Conservation (phyloP, 495 filamentous ascomycete species). For the Friedmanniomyces endolithicus region DNA sequence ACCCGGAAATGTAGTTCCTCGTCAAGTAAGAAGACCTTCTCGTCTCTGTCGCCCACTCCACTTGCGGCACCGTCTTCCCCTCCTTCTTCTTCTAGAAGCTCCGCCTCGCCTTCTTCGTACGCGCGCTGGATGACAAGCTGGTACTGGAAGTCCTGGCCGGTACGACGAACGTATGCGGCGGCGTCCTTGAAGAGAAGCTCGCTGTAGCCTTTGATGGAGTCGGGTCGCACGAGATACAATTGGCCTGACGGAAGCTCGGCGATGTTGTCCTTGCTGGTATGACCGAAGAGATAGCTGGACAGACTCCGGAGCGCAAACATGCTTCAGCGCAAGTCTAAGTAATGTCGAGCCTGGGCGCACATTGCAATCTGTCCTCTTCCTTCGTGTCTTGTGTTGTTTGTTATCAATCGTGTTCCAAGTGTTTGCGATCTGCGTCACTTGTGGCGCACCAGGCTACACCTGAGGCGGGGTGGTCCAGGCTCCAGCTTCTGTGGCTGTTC, state of each 20-base stretch:
- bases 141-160: constrained; percentile 89
- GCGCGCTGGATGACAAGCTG: constrained; percentile 91
- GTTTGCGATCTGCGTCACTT: too few relatives aligned
- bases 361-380: not conserved
- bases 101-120: constrained; percentile 94
- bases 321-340: not conserved
- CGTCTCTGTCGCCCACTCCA: constrained; percentile 65
- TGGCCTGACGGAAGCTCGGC: constrained; percentile 91
- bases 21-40: constrained; percentile 92
- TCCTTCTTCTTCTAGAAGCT: constrained; percentile 67
- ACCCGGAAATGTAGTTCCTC: constrained; percentile 78
- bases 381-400: not conserved
- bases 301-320: constrained; percentile 20
- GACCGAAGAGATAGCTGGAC: constrained; percentile 75
- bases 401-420: not conserved
- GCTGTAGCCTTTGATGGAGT: constrained; percentile 91
- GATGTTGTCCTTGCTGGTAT: constrained; percentile 83
- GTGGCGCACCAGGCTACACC: too few relatives aligned
- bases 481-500: too few relatives aligned
- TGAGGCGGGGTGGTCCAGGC: too few relatives aligned
- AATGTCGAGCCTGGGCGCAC: not conserved
- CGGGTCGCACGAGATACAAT: constrained; percentile 89
- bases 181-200: constrained; percentile 99
- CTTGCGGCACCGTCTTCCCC: constrained; percentile 57
- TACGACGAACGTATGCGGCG: constrained; percentile 77